Evolutionary conservation across 2,329 filamentous ascomycete species (phyloP).

Genomic region (Phaeosphaeriaceae sp.): DNA sequence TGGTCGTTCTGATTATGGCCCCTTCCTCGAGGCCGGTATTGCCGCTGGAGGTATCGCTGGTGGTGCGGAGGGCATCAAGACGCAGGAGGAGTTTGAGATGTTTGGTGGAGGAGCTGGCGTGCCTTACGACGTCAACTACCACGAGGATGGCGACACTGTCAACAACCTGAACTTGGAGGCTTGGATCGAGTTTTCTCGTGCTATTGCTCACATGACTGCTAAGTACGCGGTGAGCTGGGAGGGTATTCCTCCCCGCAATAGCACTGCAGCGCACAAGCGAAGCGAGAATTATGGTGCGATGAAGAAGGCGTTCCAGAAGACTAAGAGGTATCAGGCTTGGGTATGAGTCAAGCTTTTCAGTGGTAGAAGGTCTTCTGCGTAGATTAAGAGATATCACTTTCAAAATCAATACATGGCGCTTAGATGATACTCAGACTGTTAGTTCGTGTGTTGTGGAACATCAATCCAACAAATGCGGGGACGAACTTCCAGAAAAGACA

Average conservation of each 20-base stretch:
- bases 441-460: too few relatives aligned
- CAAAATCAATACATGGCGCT: too few relatives aligned
- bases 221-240: conserved; percentile 45
- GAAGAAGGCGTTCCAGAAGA: conserved; percentile 28
- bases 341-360: conserved; percentile 9
- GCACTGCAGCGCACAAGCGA: conserved; percentile 26
- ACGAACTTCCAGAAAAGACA: too few relatives aligned
- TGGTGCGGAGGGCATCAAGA: conserved; percentile 50
- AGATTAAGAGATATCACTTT: background rate
- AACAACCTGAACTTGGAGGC: conserved; percentile 44
- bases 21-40: conserved; percentile 46
- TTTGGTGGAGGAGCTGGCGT: conserved; percentile 45
- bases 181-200: conserved; percentile 61
- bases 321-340: conserved; percentile 30
- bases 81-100: conserved; percentile 38
- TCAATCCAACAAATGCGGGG: too few relatives aligned
- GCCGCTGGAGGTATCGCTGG: conserved; percentile 47
- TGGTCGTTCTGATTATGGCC: conserved; percentile 49
- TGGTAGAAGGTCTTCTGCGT: background rate
- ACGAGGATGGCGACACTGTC: conserved; percentile 44
- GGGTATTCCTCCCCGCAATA: conserved; percentile 36
- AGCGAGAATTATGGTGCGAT: conserved; percentile 24
- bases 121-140: conserved; percentile 45
- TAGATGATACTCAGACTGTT: too few relatives aligned
- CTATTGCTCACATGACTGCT: conserved; percentile 62